Evolutionary conservation across 305 asterid genomes (phyloP), one percentile per base, ranked within the genome.

Genomic region (Rubia balearica): DNA sequence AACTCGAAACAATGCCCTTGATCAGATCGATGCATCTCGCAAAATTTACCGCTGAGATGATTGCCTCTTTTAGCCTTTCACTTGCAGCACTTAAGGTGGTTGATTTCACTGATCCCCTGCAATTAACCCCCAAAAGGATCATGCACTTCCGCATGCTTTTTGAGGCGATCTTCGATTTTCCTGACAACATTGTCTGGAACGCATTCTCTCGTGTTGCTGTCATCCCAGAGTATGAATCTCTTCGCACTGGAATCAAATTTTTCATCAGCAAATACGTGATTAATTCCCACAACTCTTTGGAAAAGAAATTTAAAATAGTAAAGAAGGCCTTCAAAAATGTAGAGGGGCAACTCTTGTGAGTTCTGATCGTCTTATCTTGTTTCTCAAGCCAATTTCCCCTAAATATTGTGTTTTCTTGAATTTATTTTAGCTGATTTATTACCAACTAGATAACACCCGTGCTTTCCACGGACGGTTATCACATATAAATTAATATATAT

Each of bases 131-230:
- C 2, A 89, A 89, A 78, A 86, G 85, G 80, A 82, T 85, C 21
- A 85, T 91, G 96, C 98, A 93, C 81, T 89, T 93, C 46, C 89
- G 94, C 40, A 77, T 93, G 87, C 84, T 93, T 42, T 93, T 93
- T 61, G 92, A 86, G 81, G 85, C 90, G 61, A 71, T 89, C 74
- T 82, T 93, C 30, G 91, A 80, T 82, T 81, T 83, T 12, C 77
- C 97, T 0, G 96, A 89, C 67, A 83, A 87, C 80, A 77, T 82
- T 8, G 73, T 91, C 30, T 93, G 97, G 97, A 91, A 88, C 66
- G 73, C 87, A 7, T 93, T 93, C 61, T 84, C 96, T 5, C 96
- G 98, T 49, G 72, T 93, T 46, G 96, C 97, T 77, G 75, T 76
- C 75, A 65, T 81, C 36, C 91, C 92, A 0, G 97, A 93, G 81